phyloP scores from a whole-genome alignment of 164 flowering plant genomes.

The Berberis vulgaris region DNA sequence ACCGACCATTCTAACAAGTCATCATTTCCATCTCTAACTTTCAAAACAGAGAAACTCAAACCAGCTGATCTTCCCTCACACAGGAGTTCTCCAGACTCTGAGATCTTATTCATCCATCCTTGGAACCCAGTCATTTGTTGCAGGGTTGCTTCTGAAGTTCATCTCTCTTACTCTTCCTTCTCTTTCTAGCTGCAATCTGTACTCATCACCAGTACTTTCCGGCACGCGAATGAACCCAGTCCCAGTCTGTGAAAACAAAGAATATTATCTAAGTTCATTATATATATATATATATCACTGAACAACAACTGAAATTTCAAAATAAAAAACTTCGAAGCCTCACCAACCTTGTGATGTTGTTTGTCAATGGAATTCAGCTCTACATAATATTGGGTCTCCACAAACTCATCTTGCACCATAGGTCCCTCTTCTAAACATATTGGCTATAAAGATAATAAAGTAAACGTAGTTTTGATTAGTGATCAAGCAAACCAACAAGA shows the following conservation, averaged over 20 bases:
- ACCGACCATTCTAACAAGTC: too few relatives aligned
- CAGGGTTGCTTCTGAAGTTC: constrained; percentile 28
- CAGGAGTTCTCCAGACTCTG: too few relatives aligned
- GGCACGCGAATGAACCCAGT: constrained; percentile 45
- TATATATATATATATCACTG: not conserved
- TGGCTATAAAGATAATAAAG: constrained; percentile 8
- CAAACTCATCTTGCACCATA: constrained; percentile 43
- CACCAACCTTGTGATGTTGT: constrained; percentile 51
- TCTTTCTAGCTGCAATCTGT: constrained; percentile 7
- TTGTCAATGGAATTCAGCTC: constrained; percentile 50
- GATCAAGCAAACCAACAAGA: not conserved
- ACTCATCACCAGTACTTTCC: constrained; percentile 18
- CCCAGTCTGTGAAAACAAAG: constrained; percentile 36
- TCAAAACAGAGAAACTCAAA: too few relatives aligned
- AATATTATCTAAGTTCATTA: not conserved
- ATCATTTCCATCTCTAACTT: too few relatives aligned
- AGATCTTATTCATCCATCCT: constrained; percentile 3
- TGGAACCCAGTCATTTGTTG: constrained; percentile 39
- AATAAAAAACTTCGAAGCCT: not conserved
- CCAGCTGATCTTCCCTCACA: too few relatives aligned
- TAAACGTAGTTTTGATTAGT: not conserved
- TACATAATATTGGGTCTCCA: constrained; percentile 66
- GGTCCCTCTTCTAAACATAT: constrained; percentile 14
- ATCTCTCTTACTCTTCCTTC: constrained; percentile 1
- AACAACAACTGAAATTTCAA: not conserved